Evolutionary conservation across 2,329 filamentous ascomycete genomes (phyloP).

Genomic region (Penicillium sp.): DNA sequence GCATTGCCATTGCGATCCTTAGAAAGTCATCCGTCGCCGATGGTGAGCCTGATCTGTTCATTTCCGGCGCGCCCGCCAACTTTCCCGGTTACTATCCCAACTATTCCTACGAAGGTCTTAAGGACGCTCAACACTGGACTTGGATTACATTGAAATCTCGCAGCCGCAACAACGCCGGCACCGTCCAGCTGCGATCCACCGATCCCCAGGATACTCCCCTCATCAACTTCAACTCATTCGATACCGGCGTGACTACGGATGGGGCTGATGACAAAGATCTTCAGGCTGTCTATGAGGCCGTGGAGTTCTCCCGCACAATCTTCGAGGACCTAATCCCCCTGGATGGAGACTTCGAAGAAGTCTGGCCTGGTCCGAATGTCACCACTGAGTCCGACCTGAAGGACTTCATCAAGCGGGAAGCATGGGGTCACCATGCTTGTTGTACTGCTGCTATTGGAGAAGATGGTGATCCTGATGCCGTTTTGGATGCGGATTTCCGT

Average conservation of each 20-base stretch:
- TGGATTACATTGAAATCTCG: slow-evolving; percentile 59
- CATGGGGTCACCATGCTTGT: slow-evolving; percentile 58
- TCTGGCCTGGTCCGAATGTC: slow-evolving; percentile 45
- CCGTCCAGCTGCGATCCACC: slow-evolving; percentile 58
- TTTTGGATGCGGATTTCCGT: slow-evolving; percentile 56
- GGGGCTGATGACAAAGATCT: slow-evolving; percentile 52
- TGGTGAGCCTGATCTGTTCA: slow-evolving; percentile 54
- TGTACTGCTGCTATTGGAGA: slow-evolving; percentile 57
- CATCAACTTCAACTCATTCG: slow-evolving; percentile 62
- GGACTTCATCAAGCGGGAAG: slow-evolving; percentile 50
- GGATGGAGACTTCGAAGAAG: slow-evolving; percentile 46
- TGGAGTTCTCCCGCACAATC: slow-evolving; percentile 54
- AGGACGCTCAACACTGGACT: slow-evolving; percentile 44
- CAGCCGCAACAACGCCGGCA: slow-evolving; percentile 61
- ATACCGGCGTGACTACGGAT: slow-evolving; percentile 35
- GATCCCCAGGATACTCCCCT: slow-evolving; percentile 64
- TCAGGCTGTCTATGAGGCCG: slow-evolving; percentile 56
- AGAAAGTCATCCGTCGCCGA: slow-evolving; percentile 38
- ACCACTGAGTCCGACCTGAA: slow-evolving; percentile 47
- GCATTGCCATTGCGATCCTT: slow-evolving; percentile 53
- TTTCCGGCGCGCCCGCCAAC: slow-evolving; percentile 57
- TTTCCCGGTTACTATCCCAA: slow-evolving; percentile 53
- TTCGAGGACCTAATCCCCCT: slow-evolving; percentile 43
- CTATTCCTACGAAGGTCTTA: slow-evolving; percentile 44
- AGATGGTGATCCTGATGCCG: slow-evolving; percentile 52